Conservation (phyloP, 169 alveolate genomes). For the Amoebophrya sp. region DNA sequence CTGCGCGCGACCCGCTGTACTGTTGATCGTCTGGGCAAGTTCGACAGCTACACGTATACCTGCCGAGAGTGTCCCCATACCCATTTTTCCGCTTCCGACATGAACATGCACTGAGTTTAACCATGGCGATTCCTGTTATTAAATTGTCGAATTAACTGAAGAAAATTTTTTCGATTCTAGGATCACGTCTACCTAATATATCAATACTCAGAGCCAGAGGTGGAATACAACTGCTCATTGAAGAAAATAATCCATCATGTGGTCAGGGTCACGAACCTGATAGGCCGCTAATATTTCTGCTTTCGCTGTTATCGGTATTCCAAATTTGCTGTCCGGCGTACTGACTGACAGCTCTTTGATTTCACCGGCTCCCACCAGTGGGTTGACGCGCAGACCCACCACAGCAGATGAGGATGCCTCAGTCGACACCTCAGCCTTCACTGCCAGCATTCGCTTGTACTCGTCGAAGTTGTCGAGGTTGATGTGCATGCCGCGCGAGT, state of each 20-base stretch:
- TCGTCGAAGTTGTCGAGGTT: background rate
- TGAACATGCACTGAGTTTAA: background rate
- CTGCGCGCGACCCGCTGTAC: background rate
- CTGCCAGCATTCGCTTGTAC: background rate
- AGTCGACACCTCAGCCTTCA: background rate
- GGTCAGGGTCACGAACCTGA: too few species aligned
- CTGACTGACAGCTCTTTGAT: background rate
- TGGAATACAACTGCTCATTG: too few species aligned
- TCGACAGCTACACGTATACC: background rate
- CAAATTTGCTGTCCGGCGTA: slow-evolving; percentile 1
- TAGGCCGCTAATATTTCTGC: background rate
- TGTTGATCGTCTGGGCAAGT: background rate
- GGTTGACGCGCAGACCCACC: slow-evolving; percentile 2
- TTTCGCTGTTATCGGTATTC: background rate
- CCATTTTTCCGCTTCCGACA: slow-evolving; percentile 8
- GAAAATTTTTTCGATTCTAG: too few species aligned
- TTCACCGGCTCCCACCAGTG: background rate
- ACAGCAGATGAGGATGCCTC: background rate
- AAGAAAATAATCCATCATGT: too few species aligned
- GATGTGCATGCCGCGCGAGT: background rate
- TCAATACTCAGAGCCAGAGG: too few species aligned
- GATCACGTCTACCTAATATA: too few species aligned
- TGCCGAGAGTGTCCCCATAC: background rate
- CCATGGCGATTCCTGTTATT: background rate
- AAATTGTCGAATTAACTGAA: too few species aligned